A percentile compares a stretch with the other conserved stretches of the same genome.
Conservation (phyloP, 768 basidiomycete genomes). For the Leccinum ochraceum region DNA sequence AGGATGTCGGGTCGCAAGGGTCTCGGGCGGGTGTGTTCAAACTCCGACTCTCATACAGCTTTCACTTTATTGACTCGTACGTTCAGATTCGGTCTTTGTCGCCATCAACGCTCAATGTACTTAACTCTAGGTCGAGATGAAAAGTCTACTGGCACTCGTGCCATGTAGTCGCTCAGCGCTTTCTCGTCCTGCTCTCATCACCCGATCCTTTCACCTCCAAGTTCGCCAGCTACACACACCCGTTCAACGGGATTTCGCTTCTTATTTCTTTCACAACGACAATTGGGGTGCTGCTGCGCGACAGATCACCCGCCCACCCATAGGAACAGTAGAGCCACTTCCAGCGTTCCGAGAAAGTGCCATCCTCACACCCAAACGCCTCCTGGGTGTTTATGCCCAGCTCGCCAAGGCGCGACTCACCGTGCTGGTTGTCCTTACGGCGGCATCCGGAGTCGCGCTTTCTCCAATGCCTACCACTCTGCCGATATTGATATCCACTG, state of each 20-base stretch:
- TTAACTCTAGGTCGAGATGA: constrained; percentile 21
- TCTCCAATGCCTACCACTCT: constrained; percentile 86
- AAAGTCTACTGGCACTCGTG: neutral
- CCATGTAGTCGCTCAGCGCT: constrained; percentile 20
- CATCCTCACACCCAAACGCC: constrained; percentile 48
- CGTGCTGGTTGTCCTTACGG: constrained; percentile 79
- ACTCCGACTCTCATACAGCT: constrained; percentile 26
- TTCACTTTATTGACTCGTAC: constrained; percentile 12
- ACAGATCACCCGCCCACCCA: constrained; percentile 14
- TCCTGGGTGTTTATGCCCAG: constrained; percentile 71
- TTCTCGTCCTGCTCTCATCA: constrained; percentile 2
- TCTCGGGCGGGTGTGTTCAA: constrained; percentile 25
- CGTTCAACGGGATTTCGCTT: constrained; percentile 38
- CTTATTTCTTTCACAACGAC: constrained; percentile 66
- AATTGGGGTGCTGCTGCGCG: constrained; percentile 43
- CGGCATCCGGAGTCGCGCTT: constrained; percentile 91
- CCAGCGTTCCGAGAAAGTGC: constrained; percentile 39
- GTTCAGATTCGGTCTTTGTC: constrained; percentile 14
- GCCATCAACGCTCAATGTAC: neutral
- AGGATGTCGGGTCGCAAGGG: constrained; percentile 11
- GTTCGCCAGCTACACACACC: constrained; percentile 2
- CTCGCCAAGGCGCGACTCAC: constrained; percentile 87
- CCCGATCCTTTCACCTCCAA: constrained; percentile 13
- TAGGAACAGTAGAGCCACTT: constrained; percentile 18
- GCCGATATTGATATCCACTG: constrained; percentile 82